Percentiles rank a stretch among this genome's conserved stretches.
Evolutionary conservation across 768 basidiomycete species (phyloP).

Genomic region (Macrolepiota dolichaula): DNA sequence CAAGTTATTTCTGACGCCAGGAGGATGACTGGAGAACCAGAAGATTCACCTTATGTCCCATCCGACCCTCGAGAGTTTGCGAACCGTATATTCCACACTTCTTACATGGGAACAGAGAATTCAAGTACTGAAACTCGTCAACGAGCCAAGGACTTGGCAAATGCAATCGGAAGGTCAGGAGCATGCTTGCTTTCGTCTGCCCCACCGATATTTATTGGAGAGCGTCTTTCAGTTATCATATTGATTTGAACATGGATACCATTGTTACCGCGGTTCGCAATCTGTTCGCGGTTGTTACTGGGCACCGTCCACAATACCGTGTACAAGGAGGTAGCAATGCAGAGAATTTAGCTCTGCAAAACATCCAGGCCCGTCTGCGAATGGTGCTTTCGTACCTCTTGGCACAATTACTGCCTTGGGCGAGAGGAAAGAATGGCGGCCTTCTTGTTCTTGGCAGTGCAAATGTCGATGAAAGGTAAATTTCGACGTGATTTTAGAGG

Average conservation of each 20-base stretch:
- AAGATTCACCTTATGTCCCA: slow-evolving; percentile 79
- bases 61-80: slow-evolving; percentile 86
- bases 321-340: slow-evolving; percentile 82
- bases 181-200: background rate
- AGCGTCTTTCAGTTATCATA: slow-evolving; percentile 66
- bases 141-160: slow-evolving; percentile 82
- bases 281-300: slow-evolving; percentile 82
- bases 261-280: slow-evolving; percentile 81
- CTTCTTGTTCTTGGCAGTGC: slow-evolving; percentile 95
- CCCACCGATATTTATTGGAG: background rate
- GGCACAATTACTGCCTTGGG: slow-evolving; percentile 93
- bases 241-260: slow-evolving; percentile 94
- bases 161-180: slow-evolving; percentile 83
- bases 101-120: slow-evolving; percentile 99
- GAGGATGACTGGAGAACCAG: slow-evolving; percentile 81
- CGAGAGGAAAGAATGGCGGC: slow-evolving; percentile 77
- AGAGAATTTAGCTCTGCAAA: slow-evolving; percentile 96
- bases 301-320: slow-evolving; percentile 59
- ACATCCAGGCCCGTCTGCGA: slow-evolving; percentile 93
- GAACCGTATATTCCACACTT: slow-evolving; percentile 89
- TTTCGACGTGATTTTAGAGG: background rate
- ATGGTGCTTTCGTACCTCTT: slow-evolving; percentile 97
- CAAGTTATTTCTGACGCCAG: slow-evolving; percentile 91
- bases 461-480: slow-evolving; percentile 94
- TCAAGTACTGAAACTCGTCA: slow-evolving; percentile 83